phyloP scores from a whole-genome alignment of 108 stramenopile species.

The Mayamaea pseudoterrestris region DNA sequence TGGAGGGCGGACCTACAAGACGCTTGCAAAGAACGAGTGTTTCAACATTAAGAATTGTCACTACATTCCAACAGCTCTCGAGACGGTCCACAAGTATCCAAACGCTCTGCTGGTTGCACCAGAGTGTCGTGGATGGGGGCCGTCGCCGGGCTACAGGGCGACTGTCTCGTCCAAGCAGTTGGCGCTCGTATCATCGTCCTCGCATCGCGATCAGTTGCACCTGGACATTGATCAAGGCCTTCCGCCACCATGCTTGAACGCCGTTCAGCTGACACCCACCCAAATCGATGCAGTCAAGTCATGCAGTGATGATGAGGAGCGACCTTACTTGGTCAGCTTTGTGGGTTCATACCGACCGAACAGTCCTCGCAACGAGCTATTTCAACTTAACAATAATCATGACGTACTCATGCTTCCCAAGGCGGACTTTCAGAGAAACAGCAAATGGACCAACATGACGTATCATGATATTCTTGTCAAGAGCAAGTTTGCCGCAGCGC shows the following conservation, averaged over 20 bases:
- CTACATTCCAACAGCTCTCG: not conserved
- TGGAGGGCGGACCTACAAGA: no score
- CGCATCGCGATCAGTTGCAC: not conserved
- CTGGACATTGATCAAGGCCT: slow-evolving; percentile 4
- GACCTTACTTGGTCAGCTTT: not conserved
- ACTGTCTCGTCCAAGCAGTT: not conserved
- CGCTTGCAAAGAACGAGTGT: no score
- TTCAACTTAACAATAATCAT: no score
- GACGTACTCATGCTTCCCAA: no score
- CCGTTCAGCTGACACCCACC: not conserved
- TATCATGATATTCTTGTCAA: slow-evolving; percentile 2
- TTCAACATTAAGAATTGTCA: no score
- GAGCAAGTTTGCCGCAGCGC: slow-evolving; percentile 13
- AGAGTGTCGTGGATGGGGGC: slow-evolving; percentile 2
- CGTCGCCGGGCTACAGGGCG: not conserved
- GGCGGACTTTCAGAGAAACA: no score
- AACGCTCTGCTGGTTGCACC: no score
- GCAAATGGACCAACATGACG: no score
- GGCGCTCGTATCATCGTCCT: not conserved
- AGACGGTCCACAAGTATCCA: no score
- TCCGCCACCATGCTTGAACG: slow-evolving; percentile 7
- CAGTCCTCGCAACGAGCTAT: not conserved
- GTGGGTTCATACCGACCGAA: not conserved
- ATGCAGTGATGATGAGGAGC: not conserved
- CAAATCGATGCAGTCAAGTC: not conserved